Conservation (phyloP, 164 flowering plant species). For the Stephania japonica region DNA sequence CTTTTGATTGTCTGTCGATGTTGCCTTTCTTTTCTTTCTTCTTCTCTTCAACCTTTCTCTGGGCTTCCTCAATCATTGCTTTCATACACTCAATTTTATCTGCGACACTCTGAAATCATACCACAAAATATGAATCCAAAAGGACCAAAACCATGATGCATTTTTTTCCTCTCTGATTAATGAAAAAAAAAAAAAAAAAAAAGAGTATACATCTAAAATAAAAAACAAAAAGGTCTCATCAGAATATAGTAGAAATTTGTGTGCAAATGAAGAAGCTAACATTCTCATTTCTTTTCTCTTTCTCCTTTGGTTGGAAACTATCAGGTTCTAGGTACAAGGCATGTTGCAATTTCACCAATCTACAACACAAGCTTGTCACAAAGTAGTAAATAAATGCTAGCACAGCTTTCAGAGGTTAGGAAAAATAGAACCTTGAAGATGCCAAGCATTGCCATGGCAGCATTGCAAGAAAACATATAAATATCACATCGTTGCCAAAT, state of each 20-base stretch:
- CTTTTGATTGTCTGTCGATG: conserved; percentile 35
- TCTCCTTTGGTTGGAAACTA: too few relatives aligned
- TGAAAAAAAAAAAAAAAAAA: background rate
- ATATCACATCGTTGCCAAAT: too few relatives aligned
- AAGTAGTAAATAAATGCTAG: too few relatives aligned
- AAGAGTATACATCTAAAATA: background rate
- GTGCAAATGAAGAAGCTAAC: background rate
- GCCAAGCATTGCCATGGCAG: too few relatives aligned
- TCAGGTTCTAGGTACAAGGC: too few relatives aligned
- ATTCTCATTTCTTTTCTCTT: too few relatives aligned
- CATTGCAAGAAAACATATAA: too few relatives aligned
- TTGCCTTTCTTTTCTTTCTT: conserved; percentile 28
- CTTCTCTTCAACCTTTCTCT: conserved; percentile 23
- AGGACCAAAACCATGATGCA: background rate
- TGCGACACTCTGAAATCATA: conserved; percentile 25
- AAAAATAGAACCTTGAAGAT: too few relatives aligned
- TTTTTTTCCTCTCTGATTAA: background rate
- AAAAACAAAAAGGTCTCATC: background rate
- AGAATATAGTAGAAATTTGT: background rate
- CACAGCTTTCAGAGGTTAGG: too few relatives aligned
- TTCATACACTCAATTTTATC: conserved; percentile 32
- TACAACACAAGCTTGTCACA: too few relatives aligned
- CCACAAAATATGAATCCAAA: conserved; percentile 5
- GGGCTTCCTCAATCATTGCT: conserved; percentile 32
- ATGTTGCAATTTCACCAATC: too few relatives aligned